These are phyloP conservation scores for Eimeria praecox DNA, from an alignment of 169 alveolate species.

Conservation along the genomic window DNA sequence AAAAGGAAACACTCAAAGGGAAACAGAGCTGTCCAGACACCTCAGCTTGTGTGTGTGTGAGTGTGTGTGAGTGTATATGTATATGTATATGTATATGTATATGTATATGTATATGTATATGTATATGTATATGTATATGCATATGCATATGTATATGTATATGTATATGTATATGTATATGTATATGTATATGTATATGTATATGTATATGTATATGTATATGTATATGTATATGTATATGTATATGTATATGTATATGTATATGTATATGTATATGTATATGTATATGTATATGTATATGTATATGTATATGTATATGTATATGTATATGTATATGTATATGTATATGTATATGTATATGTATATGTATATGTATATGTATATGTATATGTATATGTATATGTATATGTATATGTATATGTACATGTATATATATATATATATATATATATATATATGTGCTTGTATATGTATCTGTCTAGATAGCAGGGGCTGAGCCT, in stretches of 20 bases:
- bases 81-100: neutral
- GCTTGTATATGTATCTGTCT: neutral
- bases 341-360: neutral
- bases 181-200: neutral
- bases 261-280: no score
- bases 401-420: conserved; percentile 2
- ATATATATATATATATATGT: neutral
- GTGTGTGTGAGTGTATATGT: neutral
- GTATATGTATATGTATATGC: neutral
- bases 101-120: conserved; percentile 2
- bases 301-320: neutral
- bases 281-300: no score
- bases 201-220: neutral
- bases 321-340: neutral
- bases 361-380: neutral
- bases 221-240: conserved; percentile 13
- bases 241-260: neutral
- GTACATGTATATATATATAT: neutral
- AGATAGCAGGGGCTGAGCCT: no score
- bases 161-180: no score
- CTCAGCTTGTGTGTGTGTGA: neutral
- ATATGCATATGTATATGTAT: no score
- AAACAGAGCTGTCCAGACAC: neutral
- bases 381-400: neutral
- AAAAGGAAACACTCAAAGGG: neutral